These are phyloP conservation scores for Gaertneriomyces sp. DNA, from an alignment of 192 early-diverging fungal genomes.

Conservation along the genomic window DNA sequence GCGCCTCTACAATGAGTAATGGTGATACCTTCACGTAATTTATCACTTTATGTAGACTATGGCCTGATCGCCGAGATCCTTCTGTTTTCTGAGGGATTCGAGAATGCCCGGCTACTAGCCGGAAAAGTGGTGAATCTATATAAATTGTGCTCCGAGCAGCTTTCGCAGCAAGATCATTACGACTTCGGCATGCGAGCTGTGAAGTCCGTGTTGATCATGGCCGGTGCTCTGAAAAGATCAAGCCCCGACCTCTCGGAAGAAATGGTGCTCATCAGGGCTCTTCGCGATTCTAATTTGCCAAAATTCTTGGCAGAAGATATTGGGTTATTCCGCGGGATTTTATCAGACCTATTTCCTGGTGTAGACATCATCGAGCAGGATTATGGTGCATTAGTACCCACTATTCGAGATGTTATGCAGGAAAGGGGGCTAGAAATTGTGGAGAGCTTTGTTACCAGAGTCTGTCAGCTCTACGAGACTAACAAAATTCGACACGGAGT, in stretches of 20 bases:
- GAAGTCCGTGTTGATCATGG: conserved; percentile 64
- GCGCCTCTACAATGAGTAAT: not conserved
- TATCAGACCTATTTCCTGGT: conserved; percentile 57
- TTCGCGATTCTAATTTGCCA: conserved; percentile 58
- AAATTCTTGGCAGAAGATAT: conserved; percentile 61
- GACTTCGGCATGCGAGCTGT: conserved; percentile 67
- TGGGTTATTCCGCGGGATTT: conserved; percentile 53
- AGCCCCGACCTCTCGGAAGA: conserved; percentile 54
- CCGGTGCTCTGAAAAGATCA: conserved; percentile 53
- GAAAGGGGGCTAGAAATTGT: conserved; percentile 46
- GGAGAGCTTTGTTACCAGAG: conserved; percentile 47
- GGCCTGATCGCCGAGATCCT: conserved; percentile 64
- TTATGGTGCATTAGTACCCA: conserved; percentile 42
- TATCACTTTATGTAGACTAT: conserved; percentile 38
- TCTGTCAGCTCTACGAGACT: conserved; percentile 58
- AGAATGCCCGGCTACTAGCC: conserved; percentile 53
- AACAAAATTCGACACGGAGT: conserved; percentile 59
- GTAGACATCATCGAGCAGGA: conserved; percentile 49
- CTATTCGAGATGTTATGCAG: conserved; percentile 48
- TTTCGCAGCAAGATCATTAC: conserved; percentile 64
- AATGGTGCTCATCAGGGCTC: conserved; percentile 52
- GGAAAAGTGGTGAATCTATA: conserved; percentile 63
- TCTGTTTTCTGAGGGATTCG: conserved; percentile 63
- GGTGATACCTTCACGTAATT: not conserved
- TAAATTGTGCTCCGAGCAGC: conserved; percentile 61